Base-by-base conservation (phyloP, 306 rosid species). In the Mimosa bimucronata region DNA sequence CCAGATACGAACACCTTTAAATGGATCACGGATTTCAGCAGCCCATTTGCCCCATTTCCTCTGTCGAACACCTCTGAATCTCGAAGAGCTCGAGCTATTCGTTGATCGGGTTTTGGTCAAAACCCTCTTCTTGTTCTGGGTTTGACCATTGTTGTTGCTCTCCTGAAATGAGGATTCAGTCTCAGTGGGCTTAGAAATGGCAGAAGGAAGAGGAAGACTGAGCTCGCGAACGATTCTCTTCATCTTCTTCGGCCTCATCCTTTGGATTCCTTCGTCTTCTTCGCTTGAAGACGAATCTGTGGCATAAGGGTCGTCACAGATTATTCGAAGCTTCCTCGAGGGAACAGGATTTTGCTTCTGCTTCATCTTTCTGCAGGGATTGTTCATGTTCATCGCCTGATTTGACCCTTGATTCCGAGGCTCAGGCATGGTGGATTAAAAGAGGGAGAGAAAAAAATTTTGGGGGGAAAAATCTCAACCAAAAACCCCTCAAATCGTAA, bases 1-100 rank as follows among this genome's bases (percentile, higher is more conserved):
- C 98, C 98, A 93, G 23, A 86, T n/a, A 2, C 98, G 87, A 5
- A 12, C 46, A 12, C 86, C 83, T 13, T 76, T 85, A 23, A 91
- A 88, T 0, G 98, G 98, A 37, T 91, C 89, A 1, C 98, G 94
- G 71, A 93, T 93, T 79, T 93, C 98, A 0, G 98, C 94, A 2
- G 98, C 97, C 97, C 97, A 93, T 77, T 90, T 93, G 0, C 98
- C 98, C 98, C 98, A 93, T 81, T 92, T 86, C 57, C 98, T 78
- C 83, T 88, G 92, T 26, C 98, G 72, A 74, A 93, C 94, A 2
- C 98, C 98, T 76, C 87, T 87, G 88, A 65, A 91, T 11, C 82
- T 89, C 0, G 91, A 73, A 4, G 92, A 74, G 3, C 91, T 19
- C 7, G 80, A 73, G 19, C 78, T 88, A 38, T 70, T 83, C 0